Percentiles rank a stretch among this genome's conserved stretches.
phyloP scores from a whole-genome alignment of 495 filamentous ascomycete genomes.

The Neurospora pannonica region DNA sequence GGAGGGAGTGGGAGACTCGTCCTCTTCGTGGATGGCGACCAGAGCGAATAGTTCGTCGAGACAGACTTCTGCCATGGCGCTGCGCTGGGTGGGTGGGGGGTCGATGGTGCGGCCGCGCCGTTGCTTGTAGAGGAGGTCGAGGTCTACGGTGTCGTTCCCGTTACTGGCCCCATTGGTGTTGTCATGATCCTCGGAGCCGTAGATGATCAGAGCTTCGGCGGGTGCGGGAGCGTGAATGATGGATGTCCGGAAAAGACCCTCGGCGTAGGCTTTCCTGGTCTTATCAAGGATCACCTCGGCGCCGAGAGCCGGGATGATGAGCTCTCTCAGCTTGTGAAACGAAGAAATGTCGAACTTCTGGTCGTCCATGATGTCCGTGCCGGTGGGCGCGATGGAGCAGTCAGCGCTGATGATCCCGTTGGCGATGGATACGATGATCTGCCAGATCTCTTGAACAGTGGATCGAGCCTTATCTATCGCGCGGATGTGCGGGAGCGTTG shows the following conservation, averaged over 20 bases:
- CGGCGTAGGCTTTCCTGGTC: slow-evolving; percentile 60
- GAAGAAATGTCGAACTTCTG: slow-evolving; percentile 73
- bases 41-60: slow-evolving; percentile 75
- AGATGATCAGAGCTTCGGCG: slow-evolving; percentile 48
- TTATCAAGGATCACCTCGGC: slow-evolving; percentile 51
- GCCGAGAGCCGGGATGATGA: slow-evolving; percentile 71
- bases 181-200: slow-evolving; percentile 2
- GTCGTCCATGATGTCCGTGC: slow-evolving; percentile 45
- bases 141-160: slow-evolving; percentile 34
- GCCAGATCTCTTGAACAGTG: slow-evolving; percentile 46
- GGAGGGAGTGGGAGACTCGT: slow-evolving; percentile 4
- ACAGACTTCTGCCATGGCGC: slow-evolving; percentile 68
- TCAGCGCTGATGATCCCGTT: slow-evolving; percentile 53
- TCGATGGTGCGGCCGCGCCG: slow-evolving; percentile 65
- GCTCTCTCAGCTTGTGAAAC: slow-evolving; percentile 54
- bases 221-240: slow-evolving; percentile 65
- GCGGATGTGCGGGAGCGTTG: slow-evolving; percentile 54
- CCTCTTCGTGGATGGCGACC: slow-evolving; percentile 38
- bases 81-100: slow-evolving; percentile 51
- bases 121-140: slow-evolving; percentile 53
- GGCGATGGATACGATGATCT: slow-evolving; percentile 47
- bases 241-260: slow-evolving; percentile 71
- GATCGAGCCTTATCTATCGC: slow-evolving; percentile 40
- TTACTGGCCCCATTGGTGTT: not conserved
- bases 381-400: slow-evolving; percentile 27